Base-by-base conservation (phyloP, 306 rosid genomes). In the Prunus salicina region DNA sequence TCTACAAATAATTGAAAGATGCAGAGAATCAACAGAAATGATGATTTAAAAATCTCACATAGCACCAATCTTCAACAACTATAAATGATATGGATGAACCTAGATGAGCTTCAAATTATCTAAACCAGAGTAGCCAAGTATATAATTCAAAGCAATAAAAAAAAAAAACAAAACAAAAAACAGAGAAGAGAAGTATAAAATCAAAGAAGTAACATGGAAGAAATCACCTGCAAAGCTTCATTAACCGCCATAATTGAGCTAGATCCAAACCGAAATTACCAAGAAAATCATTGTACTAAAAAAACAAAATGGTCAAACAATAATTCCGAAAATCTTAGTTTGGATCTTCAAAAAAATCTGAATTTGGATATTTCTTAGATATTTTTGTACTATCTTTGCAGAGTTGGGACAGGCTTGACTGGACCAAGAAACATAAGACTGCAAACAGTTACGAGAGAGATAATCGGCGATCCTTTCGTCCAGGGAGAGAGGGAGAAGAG, bases 231-330 rank as follows among this genome's bases (percentile, higher is more conserved):
- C 55, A 65, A 68, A 77, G 77, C 69, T 82, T 80, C 88, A 69
- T 24, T 61, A 71, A 75, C 84, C 74, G 67, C 87, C 91, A 88
- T 86, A 76, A 83, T 47, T 30, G 51, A 88, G 79, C 82, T 80
- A 82, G 91, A 84, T 87, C 87, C 85, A 72, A 79, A 78, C 43
- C 51, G 2, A 78, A 78, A 51, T 34, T 72, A 79, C 79, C 12
- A 30, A 13, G 66, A 64, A 47, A 77, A 64, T 58, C 52, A 62
- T 72, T 73, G 57, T 5, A 60, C 19, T 16, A 38, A 4, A 22
- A 56, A 38, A 8, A 71, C 18, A 6, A 6, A 4, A 3, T 7
- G 12, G n/a, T 24, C 64, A 8, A 15, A 53, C 6, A 20, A 34
- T 13, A 32, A 30, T 19, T 41, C 24, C 32, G 30, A 57, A 71